A percentile compares a stretch with the other conserved stretches of the same genome.
These are phyloP conservation scores for Candida labiduridarum DNA, from an alignment of 1,139 yeast species.

Conservation along the genomic window DNA sequence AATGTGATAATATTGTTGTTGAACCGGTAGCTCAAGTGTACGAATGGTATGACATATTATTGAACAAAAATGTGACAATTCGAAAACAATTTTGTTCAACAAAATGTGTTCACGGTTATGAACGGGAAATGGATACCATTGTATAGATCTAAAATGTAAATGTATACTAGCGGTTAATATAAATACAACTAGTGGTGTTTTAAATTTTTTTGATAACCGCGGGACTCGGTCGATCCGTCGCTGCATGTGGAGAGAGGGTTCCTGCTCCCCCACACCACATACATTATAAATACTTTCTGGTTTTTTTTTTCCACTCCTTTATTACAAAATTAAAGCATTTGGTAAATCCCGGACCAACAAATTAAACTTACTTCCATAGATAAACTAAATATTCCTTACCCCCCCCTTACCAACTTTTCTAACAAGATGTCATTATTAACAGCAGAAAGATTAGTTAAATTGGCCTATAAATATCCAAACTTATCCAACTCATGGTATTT, in stretches of 20 bases:
- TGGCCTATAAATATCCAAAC: slow-evolving; percentile 55
- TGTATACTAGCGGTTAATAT: too few species aligned
- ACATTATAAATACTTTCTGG: too few species aligned
- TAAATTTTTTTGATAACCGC: too few species aligned
- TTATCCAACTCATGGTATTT: slow-evolving; percentile 63
- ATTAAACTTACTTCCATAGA: background rate
- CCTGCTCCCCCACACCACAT: too few species aligned
- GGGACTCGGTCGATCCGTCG: background rate
- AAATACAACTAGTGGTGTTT: too few species aligned
- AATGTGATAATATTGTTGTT: slow-evolving; percentile 37
- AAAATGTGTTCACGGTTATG: slow-evolving; percentile 34
- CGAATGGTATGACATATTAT: slow-evolving; percentile 52
- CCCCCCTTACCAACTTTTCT: too few species aligned
- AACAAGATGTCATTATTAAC: slow-evolving; percentile 39
- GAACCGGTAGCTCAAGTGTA: slow-evolving; percentile 45
- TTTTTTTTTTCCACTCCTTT: too few species aligned
- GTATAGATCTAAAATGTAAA: background rate
- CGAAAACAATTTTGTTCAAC: slow-evolving; percentile 45
- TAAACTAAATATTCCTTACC: background rate
- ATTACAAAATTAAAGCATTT: too few species aligned
- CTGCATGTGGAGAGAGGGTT: background rate
- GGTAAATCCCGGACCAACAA: background rate
- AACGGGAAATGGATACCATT: background rate
- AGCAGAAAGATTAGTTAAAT: slow-evolving; percentile 60
- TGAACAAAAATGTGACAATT: slow-evolving; percentile 41